phyloP scores from a whole-genome alignment of 2,329 filamentous ascomycete genomes.

The Bipolaris bicolor region DNA sequence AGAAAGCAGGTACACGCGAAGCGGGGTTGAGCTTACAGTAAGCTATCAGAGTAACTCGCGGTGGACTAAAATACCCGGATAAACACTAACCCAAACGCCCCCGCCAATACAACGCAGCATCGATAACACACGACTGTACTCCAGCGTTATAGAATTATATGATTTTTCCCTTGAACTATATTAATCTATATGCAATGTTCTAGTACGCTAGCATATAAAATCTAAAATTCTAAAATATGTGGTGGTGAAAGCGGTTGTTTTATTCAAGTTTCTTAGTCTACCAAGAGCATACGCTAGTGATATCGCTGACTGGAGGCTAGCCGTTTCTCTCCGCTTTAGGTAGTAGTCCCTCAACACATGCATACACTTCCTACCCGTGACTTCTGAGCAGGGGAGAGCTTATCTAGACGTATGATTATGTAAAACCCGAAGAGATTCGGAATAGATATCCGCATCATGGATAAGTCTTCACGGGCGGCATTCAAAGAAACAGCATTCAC shows the following conservation, averaged over 20 bases:
- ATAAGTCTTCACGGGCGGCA: neutral
- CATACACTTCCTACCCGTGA: neutral
- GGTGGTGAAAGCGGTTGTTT: too few species aligned
- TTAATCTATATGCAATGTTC: too few species aligned
- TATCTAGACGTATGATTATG: neutral
- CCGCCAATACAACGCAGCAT: too few species aligned
- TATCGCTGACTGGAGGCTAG: neutral
- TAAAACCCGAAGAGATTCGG: too few species aligned
- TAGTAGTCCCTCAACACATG: neutral
- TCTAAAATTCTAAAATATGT: too few species aligned
- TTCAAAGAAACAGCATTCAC: neutral
- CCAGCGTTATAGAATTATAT: too few species aligned
- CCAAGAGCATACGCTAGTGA: neutral
- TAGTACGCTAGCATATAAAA: too few species aligned
- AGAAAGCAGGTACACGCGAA: neutral
- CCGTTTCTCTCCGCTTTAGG: neutral
- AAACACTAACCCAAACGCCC: too few species aligned
- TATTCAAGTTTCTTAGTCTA: too few species aligned
- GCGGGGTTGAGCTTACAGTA: constrained; percentile 7
- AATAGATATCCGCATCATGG: neutral
- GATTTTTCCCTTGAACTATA: too few species aligned
- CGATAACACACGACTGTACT: too few species aligned
- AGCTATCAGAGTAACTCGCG: neutral
- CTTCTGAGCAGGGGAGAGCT: neutral
- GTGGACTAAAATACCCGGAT: too few species aligned